Evolutionary conservation across 2,329 filamentous ascomycete genomes (phyloP).

Genomic region (Trichoderma sp.): DNA sequence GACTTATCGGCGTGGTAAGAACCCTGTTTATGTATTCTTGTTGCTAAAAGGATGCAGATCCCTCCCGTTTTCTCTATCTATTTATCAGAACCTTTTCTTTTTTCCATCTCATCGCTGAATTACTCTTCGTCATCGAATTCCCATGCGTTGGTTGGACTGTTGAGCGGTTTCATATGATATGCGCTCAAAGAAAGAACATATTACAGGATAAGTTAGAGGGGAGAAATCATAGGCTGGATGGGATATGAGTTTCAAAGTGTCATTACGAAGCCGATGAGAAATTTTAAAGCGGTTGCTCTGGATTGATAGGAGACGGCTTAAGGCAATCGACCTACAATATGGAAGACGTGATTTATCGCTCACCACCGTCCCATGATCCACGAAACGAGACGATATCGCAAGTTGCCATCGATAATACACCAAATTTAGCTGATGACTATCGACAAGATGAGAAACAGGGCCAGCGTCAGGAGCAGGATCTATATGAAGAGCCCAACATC

Average conservation of each 20-base stretch:
- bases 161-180: neutral
- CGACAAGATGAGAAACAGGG: neutral
- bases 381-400: neutral
- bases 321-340: neutral
- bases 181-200: neutral
- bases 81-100: neutral
- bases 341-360: neutral
- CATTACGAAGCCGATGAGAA: neutral
- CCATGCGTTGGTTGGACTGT: neutral
- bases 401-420: neutral
- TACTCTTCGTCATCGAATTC: neutral
- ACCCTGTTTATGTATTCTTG: neutral
- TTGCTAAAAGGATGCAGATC: neutral
- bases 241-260: neutral
- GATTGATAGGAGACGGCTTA: neutral
- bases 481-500: constrained; percentile 9
- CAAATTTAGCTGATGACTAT: neutral
- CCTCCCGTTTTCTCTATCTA: neutral
- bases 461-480: constrained; percentile 19
- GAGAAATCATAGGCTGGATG: neutral
- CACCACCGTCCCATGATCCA: neutral
- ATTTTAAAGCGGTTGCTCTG: neutral
- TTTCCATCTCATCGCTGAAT: no score
- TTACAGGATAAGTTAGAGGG: neutral
- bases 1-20: neutral